Conservation (phyloP, 306 rosid species). For the cucumber (Cucumis sativus) region Cucumber_9930_V3 NC_026657.2:3658501-3659000, state of each 20-base stretch:
- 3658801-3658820: neutral
- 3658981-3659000: neutral
- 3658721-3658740: constrained; percentile 49
- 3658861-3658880: neutral
- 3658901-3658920: neutral
- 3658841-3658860: neutral
- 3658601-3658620: constrained; percentile 14
- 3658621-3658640: constrained; percentile 1
- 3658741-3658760: constrained; percentile 87
- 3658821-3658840: neutral
- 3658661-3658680: constrained; percentile 82
- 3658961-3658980: neutral
- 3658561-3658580: constrained; percentile 62
- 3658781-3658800: constrained; percentile 4
- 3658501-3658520: constrained; percentile 92
- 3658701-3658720: constrained; percentile 86
- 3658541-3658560: constrained; percentile 83
- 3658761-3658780: neutral
- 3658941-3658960: neutral
- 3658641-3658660: neutral
- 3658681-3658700: constrained; percentile 74
- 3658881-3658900: neutral
- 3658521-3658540: constrained; percentile 68
- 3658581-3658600: constrained; percentile 38
- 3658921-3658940: neutral